phyloP scores from a whole-genome alignment of 805 yeast species.

The Sugiyamaella valdiviana region DNA sequence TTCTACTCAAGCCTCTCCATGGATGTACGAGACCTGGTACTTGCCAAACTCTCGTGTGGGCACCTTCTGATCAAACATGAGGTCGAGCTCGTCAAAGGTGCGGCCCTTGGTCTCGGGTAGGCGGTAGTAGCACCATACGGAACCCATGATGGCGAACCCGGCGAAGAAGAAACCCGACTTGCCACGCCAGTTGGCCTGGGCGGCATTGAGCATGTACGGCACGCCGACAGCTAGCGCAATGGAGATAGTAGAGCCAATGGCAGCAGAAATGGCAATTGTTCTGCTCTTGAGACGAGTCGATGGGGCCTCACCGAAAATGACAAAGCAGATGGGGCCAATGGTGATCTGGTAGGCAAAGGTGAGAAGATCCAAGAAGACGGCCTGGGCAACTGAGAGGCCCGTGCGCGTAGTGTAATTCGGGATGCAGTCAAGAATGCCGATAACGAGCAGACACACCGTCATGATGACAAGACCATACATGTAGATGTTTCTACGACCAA shows the following conservation, averaged over 20 bases:
- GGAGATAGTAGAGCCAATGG: conserved; percentile 18
- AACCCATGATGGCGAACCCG: conserved; percentile 28
- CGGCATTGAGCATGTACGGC: conserved; percentile 46
- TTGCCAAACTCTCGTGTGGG: conserved; percentile 5
- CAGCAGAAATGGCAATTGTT: conserved; percentile 35
- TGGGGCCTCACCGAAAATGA: conserved; percentile 38
- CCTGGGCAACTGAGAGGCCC: conserved; percentile 26
- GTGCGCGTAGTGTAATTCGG: conserved; percentile 13
- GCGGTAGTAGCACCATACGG: conserved; percentile 42
- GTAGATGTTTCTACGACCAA: conserved; percentile 21
- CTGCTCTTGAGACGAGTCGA: conserved; percentile 35
- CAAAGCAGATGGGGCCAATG: conserved; percentile 39
- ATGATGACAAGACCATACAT: conserved; percentile 33
- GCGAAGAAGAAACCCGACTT: conserved; percentile 44
- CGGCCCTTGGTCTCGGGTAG: conserved; percentile 54
- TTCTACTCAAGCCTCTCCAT: neutral
- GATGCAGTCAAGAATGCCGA: conserved; percentile 31
- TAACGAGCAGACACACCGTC: conserved; percentile 35
- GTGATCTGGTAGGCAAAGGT: conserved; percentile 41
- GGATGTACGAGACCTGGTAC: neutral
- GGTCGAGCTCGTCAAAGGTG: conserved; percentile 53
- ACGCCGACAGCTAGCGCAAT: conserved; percentile 13
- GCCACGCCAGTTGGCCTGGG: conserved; percentile 41
- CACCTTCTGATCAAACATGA: conserved; percentile 34
- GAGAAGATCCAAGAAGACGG: conserved; percentile 41